Evolutionary conservation across 805 yeast species (phyloP).

Genomic region (Starmerella cellae): DNA sequence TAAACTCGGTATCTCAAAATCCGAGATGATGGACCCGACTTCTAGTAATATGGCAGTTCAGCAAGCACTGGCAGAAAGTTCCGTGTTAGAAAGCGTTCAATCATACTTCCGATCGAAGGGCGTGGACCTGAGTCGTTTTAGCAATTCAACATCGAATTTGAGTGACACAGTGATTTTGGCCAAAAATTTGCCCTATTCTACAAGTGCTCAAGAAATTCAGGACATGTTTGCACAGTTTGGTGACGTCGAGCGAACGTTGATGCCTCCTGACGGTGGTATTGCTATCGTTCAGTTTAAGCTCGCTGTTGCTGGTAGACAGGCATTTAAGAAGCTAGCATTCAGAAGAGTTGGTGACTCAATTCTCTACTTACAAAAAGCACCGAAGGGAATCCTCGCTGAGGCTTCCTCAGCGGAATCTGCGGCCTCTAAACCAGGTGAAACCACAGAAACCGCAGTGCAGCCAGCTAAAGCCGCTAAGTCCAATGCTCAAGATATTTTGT

Average conservation of each 20-base stretch:
- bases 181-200: constrained; percentile 84
- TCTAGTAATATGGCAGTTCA: constrained; percentile 81
- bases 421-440: constrained; percentile 30
- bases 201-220: constrained; percentile 64
- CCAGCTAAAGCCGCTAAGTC: constrained; percentile 25
- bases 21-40: constrained; percentile 77
- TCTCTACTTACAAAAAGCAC: constrained; percentile 87
- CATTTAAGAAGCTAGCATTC: constrained; percentile 76
- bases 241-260: constrained; percentile 58
- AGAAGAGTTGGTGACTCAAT: constrained; percentile 79
- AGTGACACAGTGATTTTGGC: constrained; percentile 72
- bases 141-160: constrained; percentile 32
- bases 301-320: constrained; percentile 71
- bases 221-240: constrained; percentile 75
- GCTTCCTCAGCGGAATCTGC: constrained; percentile 24
- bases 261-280: constrained; percentile 95
- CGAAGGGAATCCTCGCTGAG: constrained; percentile 55
- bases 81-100: constrained; percentile 82
- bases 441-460: constrained; percentile 25
- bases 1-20: constrained; percentile 67
- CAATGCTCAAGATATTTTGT: constrained; percentile 18
- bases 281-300: constrained; percentile 86
- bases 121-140: constrained; percentile 64
- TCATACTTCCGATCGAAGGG: constrained; percentile 75
- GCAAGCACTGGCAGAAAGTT: constrained; percentile 95